Evolutionary conservation across 768 basidiomycete species (phyloP).

Genomic region (Boletus subcaerulescens): DNA sequence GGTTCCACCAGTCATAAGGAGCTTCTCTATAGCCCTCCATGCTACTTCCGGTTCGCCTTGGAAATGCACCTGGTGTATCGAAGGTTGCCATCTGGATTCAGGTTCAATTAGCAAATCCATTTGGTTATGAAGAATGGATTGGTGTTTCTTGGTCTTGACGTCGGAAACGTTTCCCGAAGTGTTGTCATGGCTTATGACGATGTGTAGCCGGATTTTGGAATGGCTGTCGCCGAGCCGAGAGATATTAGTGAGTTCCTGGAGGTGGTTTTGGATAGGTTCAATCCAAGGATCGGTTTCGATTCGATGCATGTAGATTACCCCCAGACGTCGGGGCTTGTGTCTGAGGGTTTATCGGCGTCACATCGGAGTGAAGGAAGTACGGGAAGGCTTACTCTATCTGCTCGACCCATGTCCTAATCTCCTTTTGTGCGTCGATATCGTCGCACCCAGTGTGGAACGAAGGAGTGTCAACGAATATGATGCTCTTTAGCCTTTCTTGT

Average conservation of each 20-base stretch:
- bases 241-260: neutral
- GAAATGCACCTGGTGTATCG: constrained; percentile 6
- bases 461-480: constrained; percentile 23
- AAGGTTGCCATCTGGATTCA: neutral
- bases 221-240: neutral
- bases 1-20: neutral
- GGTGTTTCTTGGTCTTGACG: neutral
- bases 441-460: constrained; percentile 16
- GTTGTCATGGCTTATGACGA: constrained; percentile 13
- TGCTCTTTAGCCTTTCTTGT: neutral
- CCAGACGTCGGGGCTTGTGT: neutral
- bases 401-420: constrained; percentile 4
- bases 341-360: neutral
- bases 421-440: neutral
- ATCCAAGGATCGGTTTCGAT: constrained; percentile 12
- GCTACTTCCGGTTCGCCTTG: constrained; percentile 12
- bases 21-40: constrained; percentile 10
- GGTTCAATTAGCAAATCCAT: neutral
- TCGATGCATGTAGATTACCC: constrained; percentile 20
- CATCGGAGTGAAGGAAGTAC: neutral
- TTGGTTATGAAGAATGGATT: neutral
- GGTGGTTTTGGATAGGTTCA: constrained; percentile 2
- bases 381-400: neutral
- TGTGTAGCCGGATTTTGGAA: neutral
- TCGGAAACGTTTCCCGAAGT: neutral